Conservation (phyloP, 495 filamentous ascomycete genomes). For the Beverwykella pulmonaria region DNA sequence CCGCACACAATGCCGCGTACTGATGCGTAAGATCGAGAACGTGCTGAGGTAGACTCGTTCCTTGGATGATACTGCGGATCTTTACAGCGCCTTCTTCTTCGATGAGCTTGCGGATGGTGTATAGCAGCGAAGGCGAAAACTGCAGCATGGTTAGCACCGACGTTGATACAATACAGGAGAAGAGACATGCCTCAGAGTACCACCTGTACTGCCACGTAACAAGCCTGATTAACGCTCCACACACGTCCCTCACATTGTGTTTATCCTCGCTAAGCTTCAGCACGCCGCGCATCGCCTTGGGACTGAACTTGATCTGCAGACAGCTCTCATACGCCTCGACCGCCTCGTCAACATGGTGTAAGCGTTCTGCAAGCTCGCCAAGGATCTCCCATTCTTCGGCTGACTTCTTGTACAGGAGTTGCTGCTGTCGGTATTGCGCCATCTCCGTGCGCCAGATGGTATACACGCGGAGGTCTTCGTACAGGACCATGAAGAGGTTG, state of each 20-base stretch:
- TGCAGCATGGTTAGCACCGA: slow-evolving; percentile 46
- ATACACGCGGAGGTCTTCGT: slow-evolving; percentile 96
- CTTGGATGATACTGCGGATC: slow-evolving; percentile 93
- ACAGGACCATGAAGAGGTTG: slow-evolving; percentile 98
- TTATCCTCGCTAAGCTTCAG: slow-evolving; percentile 73
- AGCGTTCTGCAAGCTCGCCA: slow-evolving; percentile 84
- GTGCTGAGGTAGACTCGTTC: slow-evolving; percentile 87
- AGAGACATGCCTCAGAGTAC: slow-evolving; percentile 80
- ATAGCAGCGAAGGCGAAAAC: slow-evolving; percentile 90
- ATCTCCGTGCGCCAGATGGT: slow-evolving; percentile 99
- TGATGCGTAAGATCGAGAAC: slow-evolving; percentile 95
- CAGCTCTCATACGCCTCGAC: slow-evolving; percentile 90
- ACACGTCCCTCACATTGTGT: slow-evolving; percentile 71
- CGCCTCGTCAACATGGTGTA: slow-evolving; percentile 86
- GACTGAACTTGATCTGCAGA: slow-evolving; percentile 78
- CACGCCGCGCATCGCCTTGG: slow-evolving; percentile 84
- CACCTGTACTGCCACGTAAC: slow-evolving; percentile 98
- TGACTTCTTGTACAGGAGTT: slow-evolving; percentile 90
- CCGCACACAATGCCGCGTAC: slow-evolving; percentile 90
- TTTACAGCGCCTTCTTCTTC: slow-evolving; percentile 98
- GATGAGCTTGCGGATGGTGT: slow-evolving; percentile 84
- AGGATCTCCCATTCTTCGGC: slow-evolving; percentile 98
- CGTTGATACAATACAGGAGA: no score
- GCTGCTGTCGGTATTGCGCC: slow-evolving; percentile 86
- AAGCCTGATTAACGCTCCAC: slow-evolving; percentile 79